Conservation (phyloP, 345 rosid genomes). For the Moringa oleifera region DNA sequence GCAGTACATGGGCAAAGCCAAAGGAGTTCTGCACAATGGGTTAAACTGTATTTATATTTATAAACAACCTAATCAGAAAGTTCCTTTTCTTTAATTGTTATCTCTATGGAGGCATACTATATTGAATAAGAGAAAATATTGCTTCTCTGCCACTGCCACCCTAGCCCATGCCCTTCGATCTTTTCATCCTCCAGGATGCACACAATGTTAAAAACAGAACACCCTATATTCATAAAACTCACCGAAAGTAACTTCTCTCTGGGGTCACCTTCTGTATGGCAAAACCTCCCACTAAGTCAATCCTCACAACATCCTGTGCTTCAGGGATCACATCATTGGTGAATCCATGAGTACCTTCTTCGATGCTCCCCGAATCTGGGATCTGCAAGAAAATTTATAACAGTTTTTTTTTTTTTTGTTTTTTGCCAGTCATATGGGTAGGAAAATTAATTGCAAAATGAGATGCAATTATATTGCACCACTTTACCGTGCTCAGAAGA, state of each 20-base stretch:
- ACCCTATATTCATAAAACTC: conserved; percentile 13
- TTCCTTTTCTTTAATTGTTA: too few species aligned
- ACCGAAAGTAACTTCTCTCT: conserved; percentile 87
- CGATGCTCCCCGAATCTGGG: conserved; percentile 52
- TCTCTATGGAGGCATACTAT: too few species aligned
- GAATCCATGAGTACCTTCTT: conserved; percentile 46
- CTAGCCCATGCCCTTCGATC: too few species aligned
- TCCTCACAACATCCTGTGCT: conserved; percentile 61
- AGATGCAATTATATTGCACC: not conserved
- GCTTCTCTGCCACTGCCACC: too few species aligned
- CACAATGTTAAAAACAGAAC: not conserved
- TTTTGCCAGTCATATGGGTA: not conserved
- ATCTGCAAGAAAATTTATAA: conserved; percentile 41
- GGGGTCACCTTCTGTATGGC: conserved; percentile 78
- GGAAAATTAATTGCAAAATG: conserved; percentile 8
- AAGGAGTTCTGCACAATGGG: too few species aligned
- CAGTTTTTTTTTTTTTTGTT: not conserved
- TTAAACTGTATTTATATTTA: too few species aligned
- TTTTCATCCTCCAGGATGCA: not conserved
- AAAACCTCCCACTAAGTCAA: conserved; percentile 79
- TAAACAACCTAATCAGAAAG: too few species aligned
- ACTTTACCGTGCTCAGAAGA: conserved; percentile 65
- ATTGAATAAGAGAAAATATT: too few species aligned
- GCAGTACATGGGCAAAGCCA: too few species aligned
- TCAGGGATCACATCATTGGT: conserved; percentile 51